Base-by-base conservation (phyloP, 2,329 filamentous ascomycete genomes). In the Fusarium sp. region DNA sequence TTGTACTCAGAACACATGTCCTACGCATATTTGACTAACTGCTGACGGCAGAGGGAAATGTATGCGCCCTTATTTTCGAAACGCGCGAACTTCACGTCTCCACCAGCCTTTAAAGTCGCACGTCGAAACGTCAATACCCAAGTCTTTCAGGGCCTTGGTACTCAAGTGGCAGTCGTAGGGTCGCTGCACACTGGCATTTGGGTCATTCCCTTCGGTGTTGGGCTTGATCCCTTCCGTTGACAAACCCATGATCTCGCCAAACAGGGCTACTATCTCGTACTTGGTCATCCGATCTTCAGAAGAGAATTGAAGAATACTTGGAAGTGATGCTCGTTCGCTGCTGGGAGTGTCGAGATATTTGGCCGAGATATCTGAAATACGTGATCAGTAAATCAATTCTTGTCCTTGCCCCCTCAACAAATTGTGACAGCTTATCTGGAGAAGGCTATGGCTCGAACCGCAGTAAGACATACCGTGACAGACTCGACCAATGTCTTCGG, bases 121-220 rank as follows among this genome's bases (percentile, higher is more conserved):
- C 0, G 93, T 93, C 47, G 87, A 83, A 59, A 95, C 88, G 76
- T 92, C 87, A 68, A 97, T 92, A 0, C 89, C 93, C 66, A 97
- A 77, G 16, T 93, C 89, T 78, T 88, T 88, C 70, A 97, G 81
- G 42, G 84, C 88, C 79, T 87, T 88, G 11, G 92, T 97, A 75
- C 92, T 94, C 47, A 98, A 83, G 80, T 97, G 94, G 74, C 92
- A 95, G 81, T 97, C 94, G 77, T 93, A 97, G 15, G 95, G 94
- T 69, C 94, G 86, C 81, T 94, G 89, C 1, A 94, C 92, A 24
- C 86, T 85, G 46, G 91, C 88, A 66, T 88, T 90, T 8, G 90
- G 89, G 70, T 93, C 91, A 78, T 92, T 92, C 40, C 91, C 91
- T 74, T 92, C 85, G 25, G 89, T 87, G 75, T 93, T 91, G 12